Conservation (phyloP, 2,329 filamentous ascomycete species). For the Fulvia fulva region DNA sequence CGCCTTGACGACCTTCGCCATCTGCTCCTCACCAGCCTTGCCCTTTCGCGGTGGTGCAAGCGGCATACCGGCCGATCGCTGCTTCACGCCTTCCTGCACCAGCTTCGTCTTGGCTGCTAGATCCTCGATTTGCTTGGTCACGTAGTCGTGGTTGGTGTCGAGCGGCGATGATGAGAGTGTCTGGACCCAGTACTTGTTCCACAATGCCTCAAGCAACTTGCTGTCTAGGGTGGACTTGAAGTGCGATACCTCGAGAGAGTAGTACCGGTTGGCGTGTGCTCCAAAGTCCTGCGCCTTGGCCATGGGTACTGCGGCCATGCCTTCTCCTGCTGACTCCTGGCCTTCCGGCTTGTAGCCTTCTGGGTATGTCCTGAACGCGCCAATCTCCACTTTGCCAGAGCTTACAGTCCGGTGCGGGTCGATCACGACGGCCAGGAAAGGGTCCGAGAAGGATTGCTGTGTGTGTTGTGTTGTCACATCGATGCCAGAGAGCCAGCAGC, state of each 20-base stretch:
- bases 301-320: conserved; percentile 77
- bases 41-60: conserved; percentile 26
- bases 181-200: conserved; percentile 99
- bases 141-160: conserved; percentile 88
- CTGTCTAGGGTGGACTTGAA: conserved; percentile 91
- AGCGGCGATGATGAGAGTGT: conserved; percentile 88
- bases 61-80: conserved; percentile 22
- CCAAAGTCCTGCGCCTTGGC: conserved; percentile 95
- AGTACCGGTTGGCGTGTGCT: conserved; percentile 85
- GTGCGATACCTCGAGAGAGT: conserved; percentile 83
- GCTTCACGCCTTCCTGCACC: conserved; percentile 34
- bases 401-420: conserved; percentile 94
- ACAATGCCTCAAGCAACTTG: conserved; percentile 79
- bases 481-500: conserved; percentile 96
- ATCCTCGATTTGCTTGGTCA: conserved; percentile 87
- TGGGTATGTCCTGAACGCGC: conserved; percentile 89
- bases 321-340: conserved; percentile 45
- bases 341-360: conserved; percentile 60
- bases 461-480: conserved; percentile 84
- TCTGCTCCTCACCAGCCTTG: conserved; percentile 43
- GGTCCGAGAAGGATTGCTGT: conserved; percentile 82
- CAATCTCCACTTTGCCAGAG: conserved; percentile 93
- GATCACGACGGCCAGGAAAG: conserved; percentile 92
- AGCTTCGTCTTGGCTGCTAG: conserved; percentile 71
- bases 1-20: conserved; percentile 60